A percentile compares a stretch with the other conserved stretches of the same genome.
phyloP scores from a whole-genome alignment of 169 alveolate species.

The Neospora caninum region DNA sequence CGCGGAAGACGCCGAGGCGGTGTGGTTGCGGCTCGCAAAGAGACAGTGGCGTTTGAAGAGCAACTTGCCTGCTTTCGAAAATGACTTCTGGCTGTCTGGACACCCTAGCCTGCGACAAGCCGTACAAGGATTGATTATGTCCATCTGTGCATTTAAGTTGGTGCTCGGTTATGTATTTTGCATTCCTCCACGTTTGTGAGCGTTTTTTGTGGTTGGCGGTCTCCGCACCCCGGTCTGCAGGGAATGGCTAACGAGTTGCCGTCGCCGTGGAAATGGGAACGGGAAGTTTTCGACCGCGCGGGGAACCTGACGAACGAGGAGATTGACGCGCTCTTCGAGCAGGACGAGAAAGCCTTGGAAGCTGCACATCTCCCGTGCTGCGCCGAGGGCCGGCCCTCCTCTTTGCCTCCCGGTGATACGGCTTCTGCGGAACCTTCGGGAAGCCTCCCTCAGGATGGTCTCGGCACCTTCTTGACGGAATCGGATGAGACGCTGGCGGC shows the following conservation, averaged over 20 bases:
- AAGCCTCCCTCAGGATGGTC: not conserved
- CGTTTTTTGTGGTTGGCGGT: too few relatives aligned
- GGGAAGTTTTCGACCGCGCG: slow-evolving; percentile 46
- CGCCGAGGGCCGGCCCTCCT: slow-evolving; percentile 19
- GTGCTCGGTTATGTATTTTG: too few relatives aligned
- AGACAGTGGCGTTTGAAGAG: too few relatives aligned
- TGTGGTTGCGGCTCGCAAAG: too few relatives aligned
- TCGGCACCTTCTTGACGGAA: not conserved
- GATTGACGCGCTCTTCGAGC: slow-evolving; percentile 47
- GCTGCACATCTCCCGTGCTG: not conserved
- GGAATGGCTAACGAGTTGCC: slow-evolving; percentile 63
- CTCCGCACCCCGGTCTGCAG: not conserved
- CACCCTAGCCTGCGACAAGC: too few relatives aligned
- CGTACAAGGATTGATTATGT: too few relatives aligned
- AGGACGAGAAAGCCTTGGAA: slow-evolving; percentile 17
- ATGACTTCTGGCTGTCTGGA: too few relatives aligned
- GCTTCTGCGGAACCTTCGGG: not conserved
- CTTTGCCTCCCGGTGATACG: not conserved
- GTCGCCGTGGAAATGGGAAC: slow-evolving; percentile 68
- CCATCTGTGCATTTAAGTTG: too few relatives aligned
- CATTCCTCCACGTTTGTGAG: too few relatives aligned
- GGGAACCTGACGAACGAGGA: slow-evolving; percentile 49
- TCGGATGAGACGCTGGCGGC: not conserved
- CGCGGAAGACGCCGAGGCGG: too few relatives aligned
- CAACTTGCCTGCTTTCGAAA: too few relatives aligned